Base-by-base conservation (phyloP, 2,329 filamentous ascomycete species). In the Xylaria sp. region DNA sequence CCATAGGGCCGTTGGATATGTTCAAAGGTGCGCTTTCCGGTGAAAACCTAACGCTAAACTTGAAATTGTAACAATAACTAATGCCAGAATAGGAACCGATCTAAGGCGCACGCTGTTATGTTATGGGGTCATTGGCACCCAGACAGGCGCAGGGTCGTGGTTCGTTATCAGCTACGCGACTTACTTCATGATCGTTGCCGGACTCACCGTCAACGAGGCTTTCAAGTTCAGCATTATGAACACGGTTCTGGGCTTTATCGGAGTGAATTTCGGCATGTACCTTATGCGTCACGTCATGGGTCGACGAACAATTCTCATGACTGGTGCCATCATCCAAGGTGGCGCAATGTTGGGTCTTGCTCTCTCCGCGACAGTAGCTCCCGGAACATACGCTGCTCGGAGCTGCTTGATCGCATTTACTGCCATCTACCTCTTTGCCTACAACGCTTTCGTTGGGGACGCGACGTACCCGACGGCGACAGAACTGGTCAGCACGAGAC, bases 211-310 rank as follows among this genome's bases (percentile, higher is more conserved):
- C 33, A 75, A 79, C 33, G 79, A 84, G 28, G 79, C 84, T 0
- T 87, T 87, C 75, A 79, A 82, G 55, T 86, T 82, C 73, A 81
- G 81, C 8, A 82, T 87, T 58, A 83, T 87, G 80, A 84, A 83
- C 68, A 83, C 82, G 3, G 86, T 83, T 62, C 73, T 86, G 23
- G 84, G 84, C 1, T 82, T 86, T 54, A 55, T 86, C 8, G 84
- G 83, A 0, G 83, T 85, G 46, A 84, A 86, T 59, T 63, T 84
- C 28, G 84, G 85, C 51, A 84, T 87, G 69, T 84, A 80, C 71
- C 77, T 82, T 18, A 85, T 86, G 78, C 81, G 83, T 25, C 78
- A 83, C 39, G 75, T 84, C 15, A 78, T 85, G 61, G 84, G 85
- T 0, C 80, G 84, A 1, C 80, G 85, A 7, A 78, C 78, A 1